Percentiles rank a stretch among this genome's conserved stretches.
phyloP scores from a whole-genome alignment of 192 early-diverging fungal species.

The Coemansia sp. region DNA sequence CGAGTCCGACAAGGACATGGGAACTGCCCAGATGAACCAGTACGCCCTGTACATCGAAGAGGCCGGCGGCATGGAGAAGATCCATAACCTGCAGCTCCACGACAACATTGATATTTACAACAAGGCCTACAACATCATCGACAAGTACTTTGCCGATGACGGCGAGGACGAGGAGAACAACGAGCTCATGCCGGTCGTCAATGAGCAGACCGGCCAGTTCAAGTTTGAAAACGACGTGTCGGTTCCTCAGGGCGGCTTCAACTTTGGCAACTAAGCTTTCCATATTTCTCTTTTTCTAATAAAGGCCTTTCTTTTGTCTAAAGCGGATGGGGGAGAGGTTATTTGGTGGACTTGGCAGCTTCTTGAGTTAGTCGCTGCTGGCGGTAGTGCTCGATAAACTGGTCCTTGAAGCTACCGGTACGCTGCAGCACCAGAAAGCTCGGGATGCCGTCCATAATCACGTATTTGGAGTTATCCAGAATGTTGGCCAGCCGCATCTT shows the following conservation, averaged over 20 bases:
- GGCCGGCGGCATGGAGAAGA: slow-evolving; percentile 92
- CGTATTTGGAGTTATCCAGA: slow-evolving; percentile 62
- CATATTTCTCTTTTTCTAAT: slow-evolving; percentile 5
- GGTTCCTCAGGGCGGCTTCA: slow-evolving; percentile 77
- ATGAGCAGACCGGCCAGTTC: slow-evolving; percentile 74
- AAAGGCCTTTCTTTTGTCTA: background rate
- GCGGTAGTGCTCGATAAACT: slow-evolving; percentile 64
- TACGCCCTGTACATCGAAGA: slow-evolving; percentile 91
- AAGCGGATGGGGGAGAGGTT: too few species aligned
- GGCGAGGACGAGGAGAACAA: slow-evolving; percentile 68
- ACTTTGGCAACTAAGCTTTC: slow-evolving; percentile 59
- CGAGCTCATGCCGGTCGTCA: slow-evolving; percentile 68
- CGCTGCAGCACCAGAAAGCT: slow-evolving; percentile 86
- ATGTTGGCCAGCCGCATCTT: slow-evolving; percentile 63
- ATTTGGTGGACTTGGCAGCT: slow-evolving; percentile 8
- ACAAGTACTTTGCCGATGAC: slow-evolving; percentile 92
- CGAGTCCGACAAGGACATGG: slow-evolving; percentile 71
- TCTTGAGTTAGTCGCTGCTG: slow-evolving; percentile 41
- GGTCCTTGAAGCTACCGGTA: slow-evolving; percentile 57
- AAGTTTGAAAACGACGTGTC: slow-evolving; percentile 69
- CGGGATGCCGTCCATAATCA: slow-evolving; percentile 79
- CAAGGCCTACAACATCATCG: slow-evolving; percentile 93
- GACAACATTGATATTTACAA: slow-evolving; percentile 95
- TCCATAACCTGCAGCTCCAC: slow-evolving; percentile 91
- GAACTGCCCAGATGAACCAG: slow-evolving; percentile 64